These are phyloP conservation scores for Neofusicoccum cordaticola DNA, from an alignment of 2,329 filamentous ascomycete genomes.

Conservation along the genomic window DNA sequence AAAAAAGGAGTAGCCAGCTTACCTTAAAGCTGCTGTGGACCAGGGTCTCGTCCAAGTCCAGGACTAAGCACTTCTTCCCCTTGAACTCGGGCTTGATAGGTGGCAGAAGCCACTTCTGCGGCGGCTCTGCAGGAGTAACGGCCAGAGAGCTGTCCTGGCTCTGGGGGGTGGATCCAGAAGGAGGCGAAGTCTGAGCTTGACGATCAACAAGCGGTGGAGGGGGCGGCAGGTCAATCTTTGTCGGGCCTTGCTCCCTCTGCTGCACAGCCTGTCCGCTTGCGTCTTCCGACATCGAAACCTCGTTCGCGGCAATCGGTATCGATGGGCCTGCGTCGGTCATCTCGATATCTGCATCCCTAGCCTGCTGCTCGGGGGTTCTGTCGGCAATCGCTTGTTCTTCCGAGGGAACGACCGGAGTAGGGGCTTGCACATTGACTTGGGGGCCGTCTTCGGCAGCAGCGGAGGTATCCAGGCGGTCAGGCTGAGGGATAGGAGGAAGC, in stretches of 20 bases:
- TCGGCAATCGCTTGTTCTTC: slow-evolving; percentile 47
- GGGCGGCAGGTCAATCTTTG: slow-evolving; percentile 53
- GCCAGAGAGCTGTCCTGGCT: slow-evolving; percentile 31
- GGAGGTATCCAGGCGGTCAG: slow-evolving; percentile 31
- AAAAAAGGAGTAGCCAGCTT: slow-evolving; percentile 25
- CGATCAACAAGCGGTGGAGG: slow-evolving; percentile 53
- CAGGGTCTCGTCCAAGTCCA: slow-evolving; percentile 93
- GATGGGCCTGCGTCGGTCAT: slow-evolving; percentile 60
- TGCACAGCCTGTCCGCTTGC: slow-evolving; percentile 21
- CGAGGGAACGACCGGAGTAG: slow-evolving; percentile 44
- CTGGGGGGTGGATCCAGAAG: slow-evolving; percentile 43
- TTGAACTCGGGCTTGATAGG: slow-evolving; percentile 74
- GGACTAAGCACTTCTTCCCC: slow-evolving; percentile 88
- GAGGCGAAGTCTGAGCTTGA: slow-evolving; percentile 36
- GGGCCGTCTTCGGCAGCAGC: slow-evolving; percentile 25
- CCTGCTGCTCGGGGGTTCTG: slow-evolving; percentile 48
- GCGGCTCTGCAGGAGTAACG: slow-evolving; percentile 47
- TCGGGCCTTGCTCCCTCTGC: slow-evolving; percentile 26
- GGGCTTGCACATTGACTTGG: slow-evolving; percentile 43
- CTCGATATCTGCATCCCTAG: slow-evolving; percentile 56
- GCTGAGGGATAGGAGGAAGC: slow-evolving; percentile 30
- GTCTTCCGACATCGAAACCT: slow-evolving; percentile 45
- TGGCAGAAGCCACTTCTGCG: slow-evolving; percentile 74
- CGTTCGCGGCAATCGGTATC: slow-evolving; percentile 50
- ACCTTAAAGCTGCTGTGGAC: slow-evolving; percentile 99